Base-by-base conservation (phyloP, 352 stramenopile genomes). In the Pythium biforme region DNA sequence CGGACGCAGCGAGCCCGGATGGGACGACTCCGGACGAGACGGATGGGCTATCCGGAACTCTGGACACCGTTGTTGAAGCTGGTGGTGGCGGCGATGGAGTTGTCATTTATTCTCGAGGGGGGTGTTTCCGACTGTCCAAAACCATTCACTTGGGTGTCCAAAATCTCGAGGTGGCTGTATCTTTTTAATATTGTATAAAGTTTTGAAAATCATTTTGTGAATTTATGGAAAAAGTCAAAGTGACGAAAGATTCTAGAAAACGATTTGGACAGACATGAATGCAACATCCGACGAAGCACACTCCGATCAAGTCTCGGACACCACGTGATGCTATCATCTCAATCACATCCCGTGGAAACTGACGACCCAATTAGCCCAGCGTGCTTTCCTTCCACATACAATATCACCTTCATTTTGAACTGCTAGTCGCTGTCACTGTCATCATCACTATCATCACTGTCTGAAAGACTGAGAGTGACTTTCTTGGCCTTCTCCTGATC, bases 401-500 rank as follows among this genome's bases (percentile, higher is more conserved):
- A 56, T 56, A 58, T 45, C 31, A 39, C 54, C 40, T 45, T 27
- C 27, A n/a, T 39, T 27, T 53, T 1, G n/a, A 25, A 15, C 26
- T 2, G 23, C 45, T 20, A 86, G 55, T 83, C 73, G 50, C 77
- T 86, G 51, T 89, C 71, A 25, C 66, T 73, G 43, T 77, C 76
- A 31, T 75, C 60, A 46, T 83, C 64, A 45, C 81, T 75, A 40
- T 78, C 81, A 25, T 86, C 76, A 47, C 87, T 79, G 27, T 83
- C 75, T 8, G 79, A 89, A 27, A 92, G 76, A 61, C 80, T 90
- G 66, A 92, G 78, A 31, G 78, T 87, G 51, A 92, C 86, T 40
- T 83, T 85, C 53, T 92, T 75, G 11, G 68, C 51, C 11, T 68
- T 75, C 7, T 92, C 82, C 51, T 68, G 64, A 56, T 81, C 75